These are phyloP conservation scores for Rhynchosporium agropyri DNA, from an alignment of 2,329 filamentous ascomycete species.

Conservation along the genomic window DNA sequence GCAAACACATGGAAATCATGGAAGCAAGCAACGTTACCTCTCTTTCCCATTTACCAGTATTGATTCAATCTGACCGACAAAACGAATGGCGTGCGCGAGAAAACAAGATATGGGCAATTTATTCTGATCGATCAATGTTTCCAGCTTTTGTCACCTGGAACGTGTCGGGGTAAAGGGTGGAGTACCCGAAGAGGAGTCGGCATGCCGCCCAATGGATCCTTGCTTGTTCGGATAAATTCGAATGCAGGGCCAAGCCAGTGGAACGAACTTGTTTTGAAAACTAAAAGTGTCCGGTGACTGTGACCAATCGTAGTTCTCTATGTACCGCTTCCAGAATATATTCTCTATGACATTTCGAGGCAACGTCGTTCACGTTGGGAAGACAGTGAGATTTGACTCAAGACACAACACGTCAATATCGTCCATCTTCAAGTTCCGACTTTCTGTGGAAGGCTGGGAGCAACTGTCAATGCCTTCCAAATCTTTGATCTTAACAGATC, in stretches of 20 bases:
- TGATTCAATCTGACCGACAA: not conserved
- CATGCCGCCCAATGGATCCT: not conserved
- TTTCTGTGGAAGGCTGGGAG: not conserved
- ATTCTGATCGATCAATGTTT: no score
- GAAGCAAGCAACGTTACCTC: slow-evolving; percentile 12
- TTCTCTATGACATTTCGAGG: not conserved
- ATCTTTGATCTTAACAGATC: not conserved
- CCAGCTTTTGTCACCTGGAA: not conserved
- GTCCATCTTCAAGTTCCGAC: no score
- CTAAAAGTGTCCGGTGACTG: not conserved
- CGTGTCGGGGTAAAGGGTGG: slow-evolving; percentile 1
- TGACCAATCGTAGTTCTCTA: slow-evolving; percentile 10
- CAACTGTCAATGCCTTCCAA: not conserved
- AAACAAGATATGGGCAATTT: not conserved
- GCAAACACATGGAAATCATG: not conserved
- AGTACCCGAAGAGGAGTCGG: slow-evolving; percentile 3
- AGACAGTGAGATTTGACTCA: not conserved
- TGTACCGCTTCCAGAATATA: not conserved
- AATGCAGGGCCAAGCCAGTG: slow-evolving; percentile 1
- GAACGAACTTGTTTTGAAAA: slow-evolving; percentile 2
- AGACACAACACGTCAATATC: no score
- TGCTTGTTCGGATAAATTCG: slow-evolving; percentile 12
- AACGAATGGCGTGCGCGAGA: not conserved
- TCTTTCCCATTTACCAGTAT: not conserved
- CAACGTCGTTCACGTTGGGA: not conserved